Base-by-base conservation (phyloP, 1,139 yeast species). In the Arxiozyma heterogenica region DNA sequence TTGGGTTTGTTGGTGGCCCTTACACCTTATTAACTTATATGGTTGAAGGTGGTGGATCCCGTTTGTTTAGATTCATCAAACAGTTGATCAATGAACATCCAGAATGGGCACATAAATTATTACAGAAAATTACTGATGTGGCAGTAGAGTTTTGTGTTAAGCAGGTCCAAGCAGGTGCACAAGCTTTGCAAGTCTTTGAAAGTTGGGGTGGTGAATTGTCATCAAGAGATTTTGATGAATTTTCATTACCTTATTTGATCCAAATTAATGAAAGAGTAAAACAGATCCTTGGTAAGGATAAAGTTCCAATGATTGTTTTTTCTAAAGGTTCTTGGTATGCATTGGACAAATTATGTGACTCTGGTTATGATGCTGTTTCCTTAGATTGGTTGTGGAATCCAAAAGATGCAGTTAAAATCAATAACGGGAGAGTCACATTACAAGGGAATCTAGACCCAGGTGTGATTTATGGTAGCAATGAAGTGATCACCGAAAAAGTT, bases 261-360 rank as follows among this genome's bases (percentile, higher is more conserved):
- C 88, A 88, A 68, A 91, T 93, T 58, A 80, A 89, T 34, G 73
- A 75, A 18, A 79, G 79, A 61, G 78, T 93, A 49, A 66, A 71
- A 56, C 93, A 87, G 70, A 74, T 88, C 56, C 95, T 93, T 2
- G 71, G 86, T 53, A 69, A 66, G 8, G 94, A 88, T 59, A 73
- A 79, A 45, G 83, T 94, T 47, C 98, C 98, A 45, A 73, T 93
- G 67, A 87, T 96, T 0, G 84, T 90, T 5, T 93, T 93, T 67
- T 93, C 98, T 41, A 93, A 91, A 73, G 96, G 96, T 51, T 95
- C 98, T 0, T 93, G 98, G 98, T 93, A 90, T 65, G 97, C 98
- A 5, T 75, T 93, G 55, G 94, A 93, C 64, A 86, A 84, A 54
- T 76, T 93, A 59, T 86, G 96, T 66, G 82, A 81, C 47, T 74